Conservation (phyloP, 805 yeast genomes). For the Lipomyces mesembrius region DNA sequence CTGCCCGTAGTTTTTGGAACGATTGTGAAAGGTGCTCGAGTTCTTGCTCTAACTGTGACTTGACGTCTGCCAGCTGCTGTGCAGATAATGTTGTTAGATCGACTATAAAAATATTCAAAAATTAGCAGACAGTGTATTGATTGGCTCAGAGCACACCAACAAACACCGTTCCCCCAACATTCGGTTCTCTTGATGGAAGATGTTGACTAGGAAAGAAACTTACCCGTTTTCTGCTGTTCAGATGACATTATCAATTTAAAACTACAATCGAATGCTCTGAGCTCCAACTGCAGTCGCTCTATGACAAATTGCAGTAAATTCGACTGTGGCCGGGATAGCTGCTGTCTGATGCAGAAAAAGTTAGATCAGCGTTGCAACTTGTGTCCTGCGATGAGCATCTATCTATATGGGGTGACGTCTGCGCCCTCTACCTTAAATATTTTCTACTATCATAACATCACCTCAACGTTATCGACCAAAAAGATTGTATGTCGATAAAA, state of each 20-base stretch:
- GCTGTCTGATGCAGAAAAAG: too few relatives aligned
- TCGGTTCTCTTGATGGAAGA: background rate
- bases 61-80: conserved; percentile 82
- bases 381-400: background rate
- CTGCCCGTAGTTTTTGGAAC: conserved; percentile 78
- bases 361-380: too few relatives aligned
- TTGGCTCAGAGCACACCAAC: background rate
- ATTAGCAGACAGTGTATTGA: background rate
- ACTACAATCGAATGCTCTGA: background rate
- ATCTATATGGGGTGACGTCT: background rate
- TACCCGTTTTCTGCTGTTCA: background rate
- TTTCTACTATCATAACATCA: background rate
- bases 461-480: background rate
- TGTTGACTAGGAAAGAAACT: background rate
- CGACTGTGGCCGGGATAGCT: too few relatives aligned
- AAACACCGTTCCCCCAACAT: background rate
- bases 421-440: background rate
- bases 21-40: conserved; percentile 84
- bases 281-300: background rate
- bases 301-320: background rate
- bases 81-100: conserved; percentile 75
- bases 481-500: background rate
- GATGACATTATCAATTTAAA: background rate
- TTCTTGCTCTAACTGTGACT: conserved; percentile 82
- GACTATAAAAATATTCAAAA: conserved; percentile 45